These are phyloP conservation scores for Kwoniella sp. DNA, from an alignment of 768 basidiomycete genomes.

Conservation along the genomic window DNA sequence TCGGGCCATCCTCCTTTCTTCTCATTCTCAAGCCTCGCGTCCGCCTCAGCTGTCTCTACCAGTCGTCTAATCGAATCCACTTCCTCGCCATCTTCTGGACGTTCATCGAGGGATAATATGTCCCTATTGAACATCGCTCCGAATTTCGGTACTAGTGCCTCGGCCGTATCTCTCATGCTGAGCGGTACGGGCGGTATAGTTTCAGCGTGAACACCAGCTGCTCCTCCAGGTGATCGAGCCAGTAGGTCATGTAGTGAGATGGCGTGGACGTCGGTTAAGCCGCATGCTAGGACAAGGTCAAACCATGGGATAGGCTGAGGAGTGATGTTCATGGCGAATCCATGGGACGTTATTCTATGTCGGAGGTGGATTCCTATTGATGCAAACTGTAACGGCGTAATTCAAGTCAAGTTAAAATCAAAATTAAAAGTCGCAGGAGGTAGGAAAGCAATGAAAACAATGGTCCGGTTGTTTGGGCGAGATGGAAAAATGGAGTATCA, in stretches of 20 bases:
- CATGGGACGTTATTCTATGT: slow-evolving; percentile 90
- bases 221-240: too few species aligned
- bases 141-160: slow-evolving; percentile 40
- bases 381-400: slow-evolving; percentile 60
- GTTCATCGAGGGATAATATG: slow-evolving; percentile 26
- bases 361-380: slow-evolving; percentile 97
- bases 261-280: slow-evolving; percentile 77
- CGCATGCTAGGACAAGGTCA: slow-evolving; percentile 83
- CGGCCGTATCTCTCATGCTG: slow-evolving; percentile 32
- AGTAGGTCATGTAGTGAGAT: slow-evolving; percentile 58
- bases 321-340: slow-evolving; percentile 90
- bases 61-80: slow-evolving; percentile 28
- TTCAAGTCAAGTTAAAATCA: too few species aligned
- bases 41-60: slow-evolving; percentile 38
- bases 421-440: too few species aligned
- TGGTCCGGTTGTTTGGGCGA: too few species aligned
- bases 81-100: not conserved
- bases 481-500: not conserved
- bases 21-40: slow-evolving; percentile 28
- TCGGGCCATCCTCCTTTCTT: slow-evolving; percentile 38
- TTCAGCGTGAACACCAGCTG: too few species aligned
- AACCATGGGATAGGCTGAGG: slow-evolving; percentile 83
- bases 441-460: too few species aligned
- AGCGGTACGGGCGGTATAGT: not conserved
- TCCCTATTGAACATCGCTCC: slow-evolving; percentile 34